Base-by-base conservation (phyloP, 768 basidiomycete species). In the Mycena epipterygia region DNA sequence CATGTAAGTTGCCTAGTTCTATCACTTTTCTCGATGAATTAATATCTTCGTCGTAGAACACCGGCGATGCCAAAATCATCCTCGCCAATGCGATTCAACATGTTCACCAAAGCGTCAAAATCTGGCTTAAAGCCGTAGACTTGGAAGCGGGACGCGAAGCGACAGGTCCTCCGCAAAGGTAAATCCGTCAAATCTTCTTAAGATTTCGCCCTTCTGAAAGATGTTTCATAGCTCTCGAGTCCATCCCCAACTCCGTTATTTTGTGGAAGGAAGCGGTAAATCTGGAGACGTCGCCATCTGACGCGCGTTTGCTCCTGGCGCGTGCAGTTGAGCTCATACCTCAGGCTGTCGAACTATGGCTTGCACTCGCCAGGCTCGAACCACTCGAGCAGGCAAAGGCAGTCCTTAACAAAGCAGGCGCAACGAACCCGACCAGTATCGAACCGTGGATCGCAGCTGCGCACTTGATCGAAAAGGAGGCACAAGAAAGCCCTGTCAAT, bases 261-360 rank as follows among this genome's bases (percentile, higher is more conserved):
- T 83, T 99, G 21, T 98, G 97, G 97, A 98, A 98, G 77, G 95
- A 97, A 79, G 95, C 95, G 0, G 96, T 99, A 74, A 98, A 97
- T 77, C 90, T 99, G 14, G 97, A 99, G 82, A 87, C 91, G n/a
- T 94, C 93, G 32, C 89, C 92, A 0, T 86, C 90, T 0, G 97
- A 99, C 73, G 97, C 97, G 2, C 92, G 96, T 6, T 91, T 97
- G 71, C 87, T 98, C 25, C 91, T 98, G 27, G 88, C 94, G 1
- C 92, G 97, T 33, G 97, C 97, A 0, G 97, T 98, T 19, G 97
- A 98, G 81, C 94, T 98, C 35, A 95, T 98, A 27, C 97, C 97
- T 0, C 89, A 93, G n/a, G 96, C 95, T 0, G 95, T 97, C 62
- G 97, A 99, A 76, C 89, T 99, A 13, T 98, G 97, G 97, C 90